Evolutionary conservation across 768 basidiomycete genomes (phyloP).

Genomic region (Termitomyces sp.): DNA sequence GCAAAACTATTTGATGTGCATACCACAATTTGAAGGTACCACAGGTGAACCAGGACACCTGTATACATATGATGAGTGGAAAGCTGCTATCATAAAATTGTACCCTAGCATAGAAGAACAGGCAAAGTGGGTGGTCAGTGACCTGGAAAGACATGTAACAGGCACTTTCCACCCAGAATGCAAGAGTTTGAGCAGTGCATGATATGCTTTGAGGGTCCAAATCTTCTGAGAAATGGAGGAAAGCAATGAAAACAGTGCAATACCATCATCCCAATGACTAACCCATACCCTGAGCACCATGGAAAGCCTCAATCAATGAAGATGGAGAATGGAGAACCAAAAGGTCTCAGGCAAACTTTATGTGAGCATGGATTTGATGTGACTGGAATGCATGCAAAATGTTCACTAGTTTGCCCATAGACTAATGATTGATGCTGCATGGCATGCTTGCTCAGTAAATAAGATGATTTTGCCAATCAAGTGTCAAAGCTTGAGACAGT

Average conservation of each 20-base stretch:
- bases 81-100: too few relatives aligned
- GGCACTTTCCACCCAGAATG: too few relatives aligned
- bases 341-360: slow-evolving; percentile 29
- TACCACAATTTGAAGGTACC: too few relatives aligned
- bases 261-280: slow-evolving; percentile 22
- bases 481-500: slow-evolving; percentile 8
- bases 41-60: too few relatives aligned
- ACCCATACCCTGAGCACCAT: slow-evolving; percentile 16
- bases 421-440: slow-evolving; percentile 22
- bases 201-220: too few relatives aligned
- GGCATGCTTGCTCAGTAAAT: slow-evolving; percentile 27
- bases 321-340: slow-evolving; percentile 19
- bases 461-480: slow-evolving; percentile 36
- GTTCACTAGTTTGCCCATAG: slow-evolving; percentile 12
- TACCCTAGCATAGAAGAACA: too few relatives aligned
- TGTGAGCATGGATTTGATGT: slow-evolving; percentile 35
- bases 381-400: slow-evolving; percentile 24
- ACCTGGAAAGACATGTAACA: too few relatives aligned
- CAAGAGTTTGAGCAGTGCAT: too few relatives aligned
- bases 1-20: too few relatives aligned
- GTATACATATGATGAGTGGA: too few relatives aligned
- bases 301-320: slow-evolving; percentile 33
- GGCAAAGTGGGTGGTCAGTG: too few relatives aligned
- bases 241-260: slow-evolving; percentile 20
- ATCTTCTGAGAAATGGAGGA: slow-evolving; percentile 20